Base-by-base conservation (phyloP, 495 filamentous ascomycete species). In the Penicillium parvum region DNA sequence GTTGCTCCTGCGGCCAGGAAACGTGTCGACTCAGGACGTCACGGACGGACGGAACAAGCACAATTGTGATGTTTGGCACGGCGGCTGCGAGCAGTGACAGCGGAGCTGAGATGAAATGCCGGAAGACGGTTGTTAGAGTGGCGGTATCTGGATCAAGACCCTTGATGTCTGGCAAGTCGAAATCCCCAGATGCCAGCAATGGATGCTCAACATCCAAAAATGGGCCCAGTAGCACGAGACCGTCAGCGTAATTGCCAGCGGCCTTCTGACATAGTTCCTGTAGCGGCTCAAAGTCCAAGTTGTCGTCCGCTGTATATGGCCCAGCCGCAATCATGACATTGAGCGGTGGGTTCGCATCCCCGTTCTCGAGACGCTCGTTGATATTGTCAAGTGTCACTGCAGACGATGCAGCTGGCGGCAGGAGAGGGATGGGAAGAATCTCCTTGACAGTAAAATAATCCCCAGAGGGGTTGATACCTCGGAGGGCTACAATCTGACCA, bases 141-240 rank as follows among this genome's bases (percentile, higher is more conserved):
- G 81, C 83, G 3, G 79, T 80, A 57, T 91, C 87, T 0, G 84
- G 81, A 28, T 90, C 81, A 37, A 80, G 64, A 10, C 71, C 64
- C n/a, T 80, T 67, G 41, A 83, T 77, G 3, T 87, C 79, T 4
- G 88, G 90, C 17, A 96, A 76, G 52, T 95, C 90, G 53, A 95
- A 95, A 55, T 95, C 89, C 15, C 92, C 92, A 2, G 82, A 76
- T 40, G 85, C 83, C 36, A 98, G 75, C n/a, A 92, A 68, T 3
- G 92, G 91, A 54, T 98, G 92, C 46, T 94, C 89, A 30, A 81
- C 70, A 58, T 97, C 92, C 40, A 98, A 72, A 60, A 97, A 95
- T 2, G 92, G 92, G 0, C 92, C 92, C 32, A 78, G 65, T 17
- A 98, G 72, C 11, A 97, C 74, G 21, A 97, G 62, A n/a, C 78